A percentile compares a stretch with the other conserved stretches of the same genome.
These are phyloP conservation scores for Globisporangium rhizosaccharum DNA, from an alignment of 352 stramenopile species.

Conservation along the genomic window DNA sequence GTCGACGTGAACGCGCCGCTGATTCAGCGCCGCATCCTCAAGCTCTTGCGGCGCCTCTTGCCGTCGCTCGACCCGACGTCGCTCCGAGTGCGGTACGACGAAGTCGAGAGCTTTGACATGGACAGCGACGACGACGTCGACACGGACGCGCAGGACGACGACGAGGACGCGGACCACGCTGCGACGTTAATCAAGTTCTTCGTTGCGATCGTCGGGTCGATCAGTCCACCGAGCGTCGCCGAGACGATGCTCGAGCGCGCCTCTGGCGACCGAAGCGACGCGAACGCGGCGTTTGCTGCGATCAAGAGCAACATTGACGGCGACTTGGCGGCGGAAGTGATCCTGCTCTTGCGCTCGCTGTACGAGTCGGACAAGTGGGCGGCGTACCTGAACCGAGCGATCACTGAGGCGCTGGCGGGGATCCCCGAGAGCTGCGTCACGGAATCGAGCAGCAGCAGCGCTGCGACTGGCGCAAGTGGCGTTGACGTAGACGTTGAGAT, in stretches of 20 bases:
- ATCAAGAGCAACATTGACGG: constrained; percentile 30
- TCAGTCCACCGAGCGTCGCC: constrained; percentile 62
- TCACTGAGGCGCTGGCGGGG: constrained; percentile 44
- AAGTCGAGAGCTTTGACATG: constrained; percentile 70
- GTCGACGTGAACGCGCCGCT: constrained; percentile 65
- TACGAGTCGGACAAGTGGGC: constrained; percentile 77
- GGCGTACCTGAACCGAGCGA: constrained; percentile 52
- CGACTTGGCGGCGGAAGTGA: constrained; percentile 63
- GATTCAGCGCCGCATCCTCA: constrained; percentile 79
- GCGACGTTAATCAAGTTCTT: constrained; percentile 73
- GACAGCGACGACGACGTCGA: constrained; percentile 82
- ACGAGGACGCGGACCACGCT: constrained; percentile 47
- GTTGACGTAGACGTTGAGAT: constrained; percentile 78
- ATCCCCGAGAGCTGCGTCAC: constrained; percentile 44
- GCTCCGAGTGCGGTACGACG: constrained; percentile 60
- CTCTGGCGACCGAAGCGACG: background rate
- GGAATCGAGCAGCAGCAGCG: constrained; percentile 14
- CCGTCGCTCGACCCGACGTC: constrained; percentile 61
- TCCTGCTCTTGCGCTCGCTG: constrained; percentile 76
- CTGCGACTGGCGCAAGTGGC: constrained; percentile 9
- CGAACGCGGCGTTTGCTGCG: background rate
- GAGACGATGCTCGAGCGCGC: constrained; percentile 45
- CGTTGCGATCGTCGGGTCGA: constrained; percentile 63
- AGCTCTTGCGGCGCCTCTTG: constrained; percentile 74
- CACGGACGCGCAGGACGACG: constrained; percentile 38